Evolutionary conservation across 148 eudicot species (phyloP).

Genomic region (Arctostaphylos glauca): DNA sequence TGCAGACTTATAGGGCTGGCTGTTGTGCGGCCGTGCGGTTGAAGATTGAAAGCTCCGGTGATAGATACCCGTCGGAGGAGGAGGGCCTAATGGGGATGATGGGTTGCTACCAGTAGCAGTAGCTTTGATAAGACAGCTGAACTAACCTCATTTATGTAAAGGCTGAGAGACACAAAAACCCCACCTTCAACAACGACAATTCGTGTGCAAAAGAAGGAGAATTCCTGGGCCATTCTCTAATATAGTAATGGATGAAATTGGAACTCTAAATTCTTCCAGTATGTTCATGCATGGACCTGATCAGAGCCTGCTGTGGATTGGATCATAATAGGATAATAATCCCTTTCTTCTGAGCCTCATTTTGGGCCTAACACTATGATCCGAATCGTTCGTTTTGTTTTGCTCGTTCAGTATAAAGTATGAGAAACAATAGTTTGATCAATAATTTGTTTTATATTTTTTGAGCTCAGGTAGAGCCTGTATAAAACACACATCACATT

Average conservation of each 20-base stretch:
- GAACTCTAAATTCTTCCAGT: background rate
- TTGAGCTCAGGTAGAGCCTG: too few species aligned
- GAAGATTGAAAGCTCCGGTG: conserved; percentile 11
- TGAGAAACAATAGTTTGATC: too few species aligned
- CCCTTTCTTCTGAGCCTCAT: too few species aligned
- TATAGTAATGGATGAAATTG: background rate
- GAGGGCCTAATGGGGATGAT: background rate
- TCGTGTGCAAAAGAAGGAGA: background rate
- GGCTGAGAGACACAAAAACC: too few species aligned
- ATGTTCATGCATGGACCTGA: background rate
- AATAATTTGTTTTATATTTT: too few species aligned
- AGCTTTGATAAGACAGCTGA: background rate
- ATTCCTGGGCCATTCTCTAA: background rate
- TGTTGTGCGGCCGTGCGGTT: background rate
- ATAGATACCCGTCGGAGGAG: background rate
- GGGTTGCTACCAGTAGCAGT: background rate
- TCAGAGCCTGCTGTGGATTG: too few species aligned
- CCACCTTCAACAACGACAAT: background rate
- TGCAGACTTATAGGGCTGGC: too few species aligned
- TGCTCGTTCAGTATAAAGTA: too few species aligned
- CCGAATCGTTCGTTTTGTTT: too few species aligned
- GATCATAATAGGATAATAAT: too few species aligned
- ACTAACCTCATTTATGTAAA: conserved; percentile 1
- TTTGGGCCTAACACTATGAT: too few species aligned
- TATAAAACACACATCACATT: too few species aligned